phyloP scores from a whole-genome alignment of 2,329 filamentous ascomycete species.

The Cryphonectria japonica region DNA sequence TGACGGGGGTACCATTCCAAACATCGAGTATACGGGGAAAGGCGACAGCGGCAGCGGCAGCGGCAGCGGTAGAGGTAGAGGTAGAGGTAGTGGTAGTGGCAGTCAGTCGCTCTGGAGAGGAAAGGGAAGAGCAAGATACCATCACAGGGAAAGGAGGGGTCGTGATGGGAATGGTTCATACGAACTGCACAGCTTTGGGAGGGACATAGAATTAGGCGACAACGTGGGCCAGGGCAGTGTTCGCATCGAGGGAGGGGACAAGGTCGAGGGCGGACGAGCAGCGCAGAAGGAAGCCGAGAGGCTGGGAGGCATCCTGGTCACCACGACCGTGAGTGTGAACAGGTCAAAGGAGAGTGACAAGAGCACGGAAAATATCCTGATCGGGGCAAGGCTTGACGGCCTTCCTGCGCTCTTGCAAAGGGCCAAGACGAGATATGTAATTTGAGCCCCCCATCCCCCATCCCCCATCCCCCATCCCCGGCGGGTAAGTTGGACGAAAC shows the following conservation, averaged over 20 bases:
- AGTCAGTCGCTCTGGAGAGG: neutral
- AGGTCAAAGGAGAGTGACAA: slow-evolving; percentile 19
- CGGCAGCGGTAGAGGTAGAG: neutral
- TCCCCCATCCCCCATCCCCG: too few species aligned
- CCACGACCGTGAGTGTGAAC: slow-evolving; percentile 21
- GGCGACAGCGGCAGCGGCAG: neutral
- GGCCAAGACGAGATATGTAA: neutral
- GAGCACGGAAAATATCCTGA: slow-evolving; percentile 23
- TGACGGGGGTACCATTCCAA: neutral
- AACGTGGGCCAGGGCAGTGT: neutral
- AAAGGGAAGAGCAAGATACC: neutral
- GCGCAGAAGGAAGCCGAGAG: slow-evolving; percentile 3
- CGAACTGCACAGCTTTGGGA: slow-evolving; percentile 28
- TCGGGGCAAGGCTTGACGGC: neutral
- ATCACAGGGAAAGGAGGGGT: slow-evolving; percentile 12
- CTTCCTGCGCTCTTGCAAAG: neutral
- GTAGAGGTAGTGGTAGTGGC: neutral
- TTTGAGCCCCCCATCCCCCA: neutral
- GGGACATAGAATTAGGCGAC: slow-evolving; percentile 14
- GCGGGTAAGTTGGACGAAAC: neutral
- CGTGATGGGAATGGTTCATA: slow-evolving; percentile 13
- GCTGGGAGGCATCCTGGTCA: slow-evolving; percentile 25
- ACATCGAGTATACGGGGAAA: neutral
- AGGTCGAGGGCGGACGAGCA: neutral
- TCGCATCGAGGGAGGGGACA: neutral